Evolutionary conservation across 257 asterid species (phyloP).

Genomic region (Ajuga chamaepitys): DNA sequence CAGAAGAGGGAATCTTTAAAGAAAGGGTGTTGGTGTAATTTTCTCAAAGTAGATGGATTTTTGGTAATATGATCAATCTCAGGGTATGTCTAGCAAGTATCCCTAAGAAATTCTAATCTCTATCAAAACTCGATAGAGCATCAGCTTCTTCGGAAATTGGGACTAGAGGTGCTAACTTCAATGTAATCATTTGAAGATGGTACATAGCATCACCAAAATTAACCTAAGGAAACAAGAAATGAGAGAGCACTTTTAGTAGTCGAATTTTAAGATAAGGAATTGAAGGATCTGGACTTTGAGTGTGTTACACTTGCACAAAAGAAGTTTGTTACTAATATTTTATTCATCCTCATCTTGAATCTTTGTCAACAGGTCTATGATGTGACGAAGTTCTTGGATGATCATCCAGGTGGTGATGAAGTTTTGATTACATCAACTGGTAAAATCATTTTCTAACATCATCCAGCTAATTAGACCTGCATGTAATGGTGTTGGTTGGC

Average conservation of each 20-base stretch:
- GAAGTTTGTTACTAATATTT: too few species aligned
- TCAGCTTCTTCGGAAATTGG: not conserved
- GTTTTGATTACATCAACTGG: constrained; percentile 80
- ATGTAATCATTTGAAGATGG: not conserved
- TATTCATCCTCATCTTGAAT: not conserved
- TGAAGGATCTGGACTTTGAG: not conserved
- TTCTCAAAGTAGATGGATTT: not conserved
- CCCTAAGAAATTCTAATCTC: not conserved
- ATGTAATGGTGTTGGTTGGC: not conserved
- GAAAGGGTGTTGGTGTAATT: not conserved
- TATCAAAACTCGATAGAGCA: not conserved
- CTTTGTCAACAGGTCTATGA: constrained; percentile 53
- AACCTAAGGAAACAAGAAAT: not conserved
- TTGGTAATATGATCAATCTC: not conserved
- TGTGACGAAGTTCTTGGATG: constrained; percentile 81
- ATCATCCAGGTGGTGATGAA: constrained; percentile 96
- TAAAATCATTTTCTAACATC: constrained; percentile 6
- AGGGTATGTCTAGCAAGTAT: not conserved
- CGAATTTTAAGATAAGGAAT: not conserved
- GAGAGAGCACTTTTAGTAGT: not conserved
- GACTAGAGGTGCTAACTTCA: not conserved
- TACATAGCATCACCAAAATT: not conserved
- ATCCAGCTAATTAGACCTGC: not conserved
- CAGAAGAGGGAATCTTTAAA: not conserved
- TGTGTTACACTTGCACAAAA: not conserved